A percentile compares a stretch with the other conserved stretches of the same genome.
Conservation (phyloP, 2,329 filamentous ascomycete genomes). For the Ascochyta fabae region DNA sequence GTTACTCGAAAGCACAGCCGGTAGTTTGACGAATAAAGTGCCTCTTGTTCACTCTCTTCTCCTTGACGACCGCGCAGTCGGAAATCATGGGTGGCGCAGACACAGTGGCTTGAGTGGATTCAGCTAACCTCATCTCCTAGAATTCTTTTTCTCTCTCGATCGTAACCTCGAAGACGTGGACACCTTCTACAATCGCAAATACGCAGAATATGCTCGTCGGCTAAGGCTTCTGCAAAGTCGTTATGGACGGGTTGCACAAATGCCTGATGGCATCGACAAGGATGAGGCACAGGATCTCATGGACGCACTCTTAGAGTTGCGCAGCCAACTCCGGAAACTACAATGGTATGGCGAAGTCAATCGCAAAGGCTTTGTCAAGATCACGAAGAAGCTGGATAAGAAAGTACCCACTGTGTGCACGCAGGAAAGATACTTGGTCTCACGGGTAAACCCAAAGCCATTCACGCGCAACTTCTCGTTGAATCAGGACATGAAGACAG, state of each 20-base stretch:
- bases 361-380: conserved; percentile 92
- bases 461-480: conserved; percentile 79
- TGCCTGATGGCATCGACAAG: conserved; percentile 75
- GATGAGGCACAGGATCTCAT: conserved; percentile 93
- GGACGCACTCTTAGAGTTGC: conserved; percentile 85
- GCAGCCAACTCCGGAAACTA: conserved; percentile 85
- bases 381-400: conserved; percentile 98
- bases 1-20: not conserved
- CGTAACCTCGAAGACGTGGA: conserved; percentile 97
- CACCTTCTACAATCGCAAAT: conserved; percentile 96
- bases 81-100: not conserved
- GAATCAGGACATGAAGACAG: conserved; percentile 65
- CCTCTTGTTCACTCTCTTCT: not conserved
- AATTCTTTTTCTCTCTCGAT: conserved; percentile 96
- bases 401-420: conserved; percentile 78
- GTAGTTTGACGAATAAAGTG: not conserved
- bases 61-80: no score
- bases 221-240: conserved; percentile 86
- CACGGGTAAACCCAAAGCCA: conserved; percentile 85
- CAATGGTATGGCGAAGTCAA: conserved; percentile 99
- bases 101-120: not conserved
- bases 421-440: conserved; percentile 84
- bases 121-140: conserved; percentile 56
- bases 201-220: conserved; percentile 80
- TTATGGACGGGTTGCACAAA: conserved; percentile 77